Percentiles rank a stretch among this genome's conserved stretches.
phyloP scores from a whole-genome alignment of 1,139 yeast genomes.

The Spathaspora sp. region DNA sequence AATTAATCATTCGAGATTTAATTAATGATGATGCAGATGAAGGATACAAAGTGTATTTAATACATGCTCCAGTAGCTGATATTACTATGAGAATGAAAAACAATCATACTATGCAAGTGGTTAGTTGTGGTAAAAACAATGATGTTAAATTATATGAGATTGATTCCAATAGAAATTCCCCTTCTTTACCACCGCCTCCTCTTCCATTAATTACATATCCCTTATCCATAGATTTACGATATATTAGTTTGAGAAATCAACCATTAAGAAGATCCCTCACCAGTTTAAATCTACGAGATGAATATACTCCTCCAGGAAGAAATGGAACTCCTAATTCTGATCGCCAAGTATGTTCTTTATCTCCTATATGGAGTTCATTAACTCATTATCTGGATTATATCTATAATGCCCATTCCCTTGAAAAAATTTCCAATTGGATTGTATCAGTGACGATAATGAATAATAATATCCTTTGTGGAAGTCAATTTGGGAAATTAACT shows the following conservation, averaged over 20 bases:
- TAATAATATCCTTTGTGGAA: slow-evolving; percentile 27
- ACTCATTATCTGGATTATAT: slow-evolving; percentile 18
- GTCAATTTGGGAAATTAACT: slow-evolving; percentile 33
- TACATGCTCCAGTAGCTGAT: slow-evolving; percentile 38
- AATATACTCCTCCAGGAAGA: background rate
- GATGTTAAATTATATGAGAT: slow-evolving; percentile 36
- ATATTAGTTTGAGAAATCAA: slow-evolving; percentile 5
- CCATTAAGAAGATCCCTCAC: slow-evolving; percentile 15
- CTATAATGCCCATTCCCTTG: slow-evolving; percentile 20
- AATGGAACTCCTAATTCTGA: slow-evolving; percentile 12
- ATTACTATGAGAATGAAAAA: slow-evolving; percentile 23
- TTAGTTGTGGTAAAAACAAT: slow-evolving; percentile 48
- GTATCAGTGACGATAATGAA: slow-evolving; percentile 20
- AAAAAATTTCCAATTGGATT: slow-evolving; percentile 24
- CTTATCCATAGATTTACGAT: slow-evolving; percentile 4
- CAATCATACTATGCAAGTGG: slow-evolving; percentile 20
- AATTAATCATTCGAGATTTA: slow-evolving; percentile 43
- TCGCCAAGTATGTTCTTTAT: slow-evolving; percentile 19
- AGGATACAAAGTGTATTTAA: slow-evolving; percentile 27
- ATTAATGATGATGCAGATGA: slow-evolving; percentile 38
- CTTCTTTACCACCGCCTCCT: background rate
- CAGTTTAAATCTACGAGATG: slow-evolving; percentile 9
- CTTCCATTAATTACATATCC: slow-evolving; percentile 2
- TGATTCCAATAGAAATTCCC: slow-evolving; percentile 3
- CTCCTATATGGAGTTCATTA: slow-evolving; percentile 23